These are phyloP conservation scores for Triglochin maritima DNA, from an alignment of 106 monocot species.

Conservation along the genomic window DNA sequence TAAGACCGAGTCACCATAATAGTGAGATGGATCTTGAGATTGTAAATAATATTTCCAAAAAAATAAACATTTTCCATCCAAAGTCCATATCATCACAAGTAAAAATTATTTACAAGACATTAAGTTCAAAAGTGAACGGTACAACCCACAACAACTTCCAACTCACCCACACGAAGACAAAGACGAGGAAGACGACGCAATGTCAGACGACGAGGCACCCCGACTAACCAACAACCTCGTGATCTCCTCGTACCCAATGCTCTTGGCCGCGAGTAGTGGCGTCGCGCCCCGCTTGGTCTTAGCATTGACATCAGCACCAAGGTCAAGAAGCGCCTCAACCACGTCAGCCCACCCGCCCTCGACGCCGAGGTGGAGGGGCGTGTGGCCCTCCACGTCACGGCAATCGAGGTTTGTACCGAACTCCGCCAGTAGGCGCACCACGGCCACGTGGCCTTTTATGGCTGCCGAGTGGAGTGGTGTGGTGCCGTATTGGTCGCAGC, in stretches of 20 bases:
- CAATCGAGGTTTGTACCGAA: constrained; percentile 41
- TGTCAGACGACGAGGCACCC: constrained; percentile 20
- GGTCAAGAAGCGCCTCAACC: constrained; percentile 39
- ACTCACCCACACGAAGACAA: constrained; percentile 5
- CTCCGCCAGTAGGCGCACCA: constrained; percentile 33
- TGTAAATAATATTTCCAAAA: background rate
- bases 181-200: constrained; percentile 12
- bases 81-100: background rate
- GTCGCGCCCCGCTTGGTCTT: constrained; percentile 46
- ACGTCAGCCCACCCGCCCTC: constrained; percentile 46
- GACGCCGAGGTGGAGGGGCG: constrained; percentile 52
- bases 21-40: no score
- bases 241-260: constrained; percentile 43
- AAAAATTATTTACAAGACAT: no score
- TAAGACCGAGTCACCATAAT: no score
- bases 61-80: background rate
- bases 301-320: constrained; percentile 48
- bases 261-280: constrained; percentile 37
- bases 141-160: background rate
- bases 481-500: constrained; percentile 55
- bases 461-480: constrained; percentile 57
- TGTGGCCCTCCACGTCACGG: constrained; percentile 63
- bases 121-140: no score
- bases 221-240: constrained; percentile 29
- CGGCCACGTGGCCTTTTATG: constrained; percentile 55